Evolutionary conservation across 257 asterid genomes (phyloP).

Genomic region (Pogostemon cablin): DNA sequence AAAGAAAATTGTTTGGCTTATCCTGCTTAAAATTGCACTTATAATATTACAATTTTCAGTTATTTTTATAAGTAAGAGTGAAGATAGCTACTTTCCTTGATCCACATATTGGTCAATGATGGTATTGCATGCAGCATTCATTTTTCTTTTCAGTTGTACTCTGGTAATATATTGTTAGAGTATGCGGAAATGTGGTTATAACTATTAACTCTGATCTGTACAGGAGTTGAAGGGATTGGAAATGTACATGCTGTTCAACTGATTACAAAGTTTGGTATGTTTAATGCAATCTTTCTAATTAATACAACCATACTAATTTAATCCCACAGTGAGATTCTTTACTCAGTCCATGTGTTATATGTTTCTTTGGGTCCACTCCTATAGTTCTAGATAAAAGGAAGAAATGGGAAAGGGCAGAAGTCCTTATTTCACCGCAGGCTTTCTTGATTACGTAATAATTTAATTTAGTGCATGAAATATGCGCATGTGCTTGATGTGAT

Average conservation of each 20-base stretch:
- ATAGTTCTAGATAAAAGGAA: not conserved
- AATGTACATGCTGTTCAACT: constrained; percentile 81
- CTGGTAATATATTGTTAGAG: constrained; percentile 26
- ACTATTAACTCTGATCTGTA: constrained; percentile 18
- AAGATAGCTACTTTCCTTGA: constrained; percentile 5
- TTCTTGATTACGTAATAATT: constrained; percentile 10
- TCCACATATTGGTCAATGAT: not conserved
- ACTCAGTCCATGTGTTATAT: not conserved
- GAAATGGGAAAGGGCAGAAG: not conserved
- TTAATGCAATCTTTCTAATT: constrained; percentile 15
- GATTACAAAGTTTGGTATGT: constrained; percentile 84
- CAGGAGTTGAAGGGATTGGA: constrained; percentile 98
- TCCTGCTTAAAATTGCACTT: no score
- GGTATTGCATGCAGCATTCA: constrained; percentile 3
- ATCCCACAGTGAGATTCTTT: constrained; percentile 17
- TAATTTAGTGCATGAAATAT: not conserved
- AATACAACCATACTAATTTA: constrained; percentile 15
- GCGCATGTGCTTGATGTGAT: not conserved
- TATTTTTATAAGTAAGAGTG: constrained; percentile 1
- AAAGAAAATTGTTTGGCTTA: no score
- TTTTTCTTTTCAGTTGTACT: constrained; percentile 10
- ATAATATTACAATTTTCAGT: not conserved
- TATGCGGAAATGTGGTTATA: not conserved
- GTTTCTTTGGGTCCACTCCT: constrained; percentile 2
- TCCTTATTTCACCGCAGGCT: constrained; percentile 5